Conservation (phyloP, 371 early-diverging fungal genomes). For the Capillidium heterosporum region DNA sequence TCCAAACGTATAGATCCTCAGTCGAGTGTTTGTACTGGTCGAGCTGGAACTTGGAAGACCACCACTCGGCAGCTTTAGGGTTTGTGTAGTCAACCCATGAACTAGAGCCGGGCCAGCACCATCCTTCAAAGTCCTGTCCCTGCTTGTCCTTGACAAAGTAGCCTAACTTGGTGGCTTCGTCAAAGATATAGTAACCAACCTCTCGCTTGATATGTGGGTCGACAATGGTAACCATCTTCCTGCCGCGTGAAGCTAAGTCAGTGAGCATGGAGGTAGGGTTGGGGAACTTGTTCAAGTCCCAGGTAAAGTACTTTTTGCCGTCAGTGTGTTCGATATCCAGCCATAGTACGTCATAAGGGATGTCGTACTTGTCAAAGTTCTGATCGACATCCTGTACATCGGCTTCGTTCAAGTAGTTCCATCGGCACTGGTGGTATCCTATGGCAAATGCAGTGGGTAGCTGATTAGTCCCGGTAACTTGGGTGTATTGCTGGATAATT, state of each 20-base stretch:
- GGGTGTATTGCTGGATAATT: constrained; percentile 50
- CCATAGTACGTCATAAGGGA: constrained; percentile 90
- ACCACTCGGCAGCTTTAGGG: constrained; percentile 61
- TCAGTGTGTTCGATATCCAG: constrained; percentile 89
- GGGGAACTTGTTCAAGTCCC: constrained; percentile 76
- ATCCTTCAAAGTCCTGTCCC: constrained; percentile 58
- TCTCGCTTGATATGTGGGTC: constrained; percentile 95
- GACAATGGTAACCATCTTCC: constrained; percentile 87
- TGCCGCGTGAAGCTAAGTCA: constrained; percentile 39
- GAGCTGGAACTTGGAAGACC: constrained; percentile 49
- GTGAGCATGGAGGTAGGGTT: constrained; percentile 74
- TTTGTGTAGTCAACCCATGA: constrained; percentile 76
- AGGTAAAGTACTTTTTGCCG: constrained; percentile 78
- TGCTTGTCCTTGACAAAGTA: constrained; percentile 61
- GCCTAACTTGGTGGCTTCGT: constrained; percentile 51
- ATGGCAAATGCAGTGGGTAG: constrained; percentile 82
- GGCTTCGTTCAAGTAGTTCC: constrained; percentile 76
- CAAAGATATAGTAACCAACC: constrained; percentile 45
- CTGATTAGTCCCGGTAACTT: constrained; percentile 60
- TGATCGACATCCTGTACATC: constrained; percentile 67
- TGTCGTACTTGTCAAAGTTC: constrained; percentile 62
- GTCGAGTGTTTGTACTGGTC: constrained; percentile 49
- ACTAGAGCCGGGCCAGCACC: constrained; percentile 89
- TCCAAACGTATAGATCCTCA: constrained; percentile 64
- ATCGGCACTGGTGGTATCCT: constrained; percentile 86